phyloP scores from a whole-genome alignment of 2,329 filamentous ascomycete species.

The Ceratocystis albifundus region DNA sequence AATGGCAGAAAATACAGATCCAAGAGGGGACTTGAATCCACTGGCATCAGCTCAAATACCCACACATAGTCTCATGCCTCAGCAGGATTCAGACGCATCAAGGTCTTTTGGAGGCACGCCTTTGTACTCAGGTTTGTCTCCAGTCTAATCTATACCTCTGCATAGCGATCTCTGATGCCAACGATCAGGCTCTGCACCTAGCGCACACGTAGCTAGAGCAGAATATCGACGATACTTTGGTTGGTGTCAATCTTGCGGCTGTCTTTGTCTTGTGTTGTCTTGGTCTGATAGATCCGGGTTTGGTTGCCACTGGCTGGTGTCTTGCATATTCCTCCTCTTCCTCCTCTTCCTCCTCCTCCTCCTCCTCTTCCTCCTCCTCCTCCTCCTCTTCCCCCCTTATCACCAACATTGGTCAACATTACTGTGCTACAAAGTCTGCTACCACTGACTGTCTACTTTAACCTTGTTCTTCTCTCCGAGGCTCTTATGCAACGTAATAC shows the following conservation, averaged over 20 bases:
- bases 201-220: background rate
- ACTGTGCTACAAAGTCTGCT: too few relatives aligned
- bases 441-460: background rate
- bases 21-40: background rate
- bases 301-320: background rate
- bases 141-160: background rate
- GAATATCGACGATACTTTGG: background rate
- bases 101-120: background rate
- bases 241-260: background rate
- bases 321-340: background rate
- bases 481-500: too few relatives aligned
- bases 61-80: background rate
- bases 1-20: background rate
- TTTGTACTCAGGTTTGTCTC: conserved; percentile 4
- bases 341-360: background rate
- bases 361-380: background rate
- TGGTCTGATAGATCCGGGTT: background rate
- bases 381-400: background rate
- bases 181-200: background rate
- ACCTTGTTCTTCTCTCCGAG: background rate
- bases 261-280: conserved; percentile 2
- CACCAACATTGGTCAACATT: too few relatives aligned
- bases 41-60: background rate
- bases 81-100: background rate
- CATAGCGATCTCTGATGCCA: background rate